Evolutionary conservation across 2,329 filamentous ascomycete species (phyloP).

Genomic region (Aspergillus aculeatinus): DNA sequence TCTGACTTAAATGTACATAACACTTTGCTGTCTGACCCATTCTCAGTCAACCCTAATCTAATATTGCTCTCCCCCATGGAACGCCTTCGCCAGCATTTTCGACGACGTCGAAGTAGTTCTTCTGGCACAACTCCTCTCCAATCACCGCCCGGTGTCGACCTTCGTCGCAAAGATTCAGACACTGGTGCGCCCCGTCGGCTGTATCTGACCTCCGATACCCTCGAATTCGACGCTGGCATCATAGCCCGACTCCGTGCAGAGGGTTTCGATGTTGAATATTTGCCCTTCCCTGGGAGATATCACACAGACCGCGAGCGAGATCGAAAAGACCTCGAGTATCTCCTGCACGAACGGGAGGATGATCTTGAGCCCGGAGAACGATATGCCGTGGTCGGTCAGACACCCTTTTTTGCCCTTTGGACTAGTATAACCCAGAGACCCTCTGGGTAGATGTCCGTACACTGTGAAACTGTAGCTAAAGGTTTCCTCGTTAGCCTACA

Average conservation of each 20-base stretch:
- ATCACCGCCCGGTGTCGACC: conserved; percentile 7
- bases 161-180: conserved; percentile 11
- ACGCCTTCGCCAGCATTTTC: conserved; percentile 17
- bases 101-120: conserved; percentile 17
- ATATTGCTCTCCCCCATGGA: conserved; percentile 11
- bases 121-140: conserved; percentile 5
- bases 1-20: neutral
- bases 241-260: conserved; percentile 56
- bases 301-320: conserved; percentile 42
- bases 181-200: conserved; percentile 24
- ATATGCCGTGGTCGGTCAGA: conserved; percentile 59
- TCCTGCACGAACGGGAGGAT: conserved; percentile 52
- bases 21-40: neutral
- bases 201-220: conserved; percentile 30
- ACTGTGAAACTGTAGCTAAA: neutral
- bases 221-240: conserved; percentile 53
- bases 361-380: conserved; percentile 55
- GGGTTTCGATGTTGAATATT: conserved; percentile 58
- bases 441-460: too few relatives aligned
- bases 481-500: conserved; percentile 52
- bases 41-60: neutral
- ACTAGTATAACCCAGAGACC: neutral
- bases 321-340: conserved; percentile 49
- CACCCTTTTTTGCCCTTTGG: neutral
- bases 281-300: conserved; percentile 42